Percentiles rank a stretch among this genome's conserved stretches.
Evolutionary conservation across 352 stramenopile genomes (phyloP).

Genomic region (Phytophthora colocasiae): DNA sequence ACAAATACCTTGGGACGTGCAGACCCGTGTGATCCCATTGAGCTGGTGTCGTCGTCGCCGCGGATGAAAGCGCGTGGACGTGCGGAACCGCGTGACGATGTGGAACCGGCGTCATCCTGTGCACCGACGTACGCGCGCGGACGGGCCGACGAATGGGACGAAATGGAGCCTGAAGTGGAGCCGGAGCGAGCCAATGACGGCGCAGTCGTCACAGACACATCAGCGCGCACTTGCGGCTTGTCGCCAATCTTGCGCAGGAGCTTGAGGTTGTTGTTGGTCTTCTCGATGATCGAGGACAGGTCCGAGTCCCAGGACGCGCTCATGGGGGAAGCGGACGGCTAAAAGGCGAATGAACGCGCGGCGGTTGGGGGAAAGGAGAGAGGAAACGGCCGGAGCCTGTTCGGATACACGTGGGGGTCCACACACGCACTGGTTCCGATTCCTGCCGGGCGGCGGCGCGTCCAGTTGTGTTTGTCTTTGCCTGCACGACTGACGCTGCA

Average conservation of each 20-base stretch:
- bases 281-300: slow-evolving; percentile 88
- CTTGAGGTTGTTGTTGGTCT: slow-evolving; percentile 90
- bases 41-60: slow-evolving; percentile 42
- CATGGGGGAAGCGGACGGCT: slow-evolving; percentile 37
- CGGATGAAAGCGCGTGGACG: slow-evolving; percentile 39
- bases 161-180: slow-evolving; percentile 23
- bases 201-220: slow-evolving; percentile 46
- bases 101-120: slow-evolving; percentile 39
- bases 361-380: background rate
- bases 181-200: slow-evolving; percentile 17
- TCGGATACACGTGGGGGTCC: slow-evolving; percentile 1
- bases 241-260: slow-evolving; percentile 82
- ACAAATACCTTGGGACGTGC: slow-evolving; percentile 28
- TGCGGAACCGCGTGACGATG: slow-evolving; percentile 30
- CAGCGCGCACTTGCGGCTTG: slow-evolving; percentile 59
- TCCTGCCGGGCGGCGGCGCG: slow-evolving; percentile 5
- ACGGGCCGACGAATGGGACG: slow-evolving; percentile 23
- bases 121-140: slow-evolving; percentile 37
- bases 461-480: slow-evolving; percentile 19
- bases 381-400: slow-evolving; percentile 5
- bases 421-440: background rate
- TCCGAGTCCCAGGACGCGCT: slow-evolving; percentile 86
- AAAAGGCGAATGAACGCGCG: slow-evolving; percentile 10
- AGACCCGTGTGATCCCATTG: slow-evolving; percentile 35
- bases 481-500: slow-evolving; percentile 8